A percentile compares a stretch with the other conserved stretches of the same genome.
phyloP scores from a whole-genome alignment of 768 basidiomycete genomes.

The Pluteus cervinus region DNA sequence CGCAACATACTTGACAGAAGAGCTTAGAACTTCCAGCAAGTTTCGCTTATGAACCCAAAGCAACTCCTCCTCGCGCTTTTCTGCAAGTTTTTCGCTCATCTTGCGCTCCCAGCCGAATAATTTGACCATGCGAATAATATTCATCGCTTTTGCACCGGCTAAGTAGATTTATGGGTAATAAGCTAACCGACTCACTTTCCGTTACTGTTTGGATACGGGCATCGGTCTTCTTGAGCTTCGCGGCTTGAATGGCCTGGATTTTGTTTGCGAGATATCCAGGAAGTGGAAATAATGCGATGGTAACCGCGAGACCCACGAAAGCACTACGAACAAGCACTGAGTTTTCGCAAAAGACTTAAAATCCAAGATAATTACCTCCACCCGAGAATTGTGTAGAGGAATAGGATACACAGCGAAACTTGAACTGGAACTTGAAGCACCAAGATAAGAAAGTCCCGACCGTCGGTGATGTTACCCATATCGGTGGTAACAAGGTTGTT shows the following conservation, averaged over 20 bases:
- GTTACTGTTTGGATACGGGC: slow-evolving; percentile 57
- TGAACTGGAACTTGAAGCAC: too few species aligned
- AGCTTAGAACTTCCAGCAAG: too few species aligned
- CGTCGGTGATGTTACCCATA: slow-evolving; percentile 30
- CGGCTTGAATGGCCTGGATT: slow-evolving; percentile 43
- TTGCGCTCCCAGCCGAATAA: slow-evolving; percentile 66
- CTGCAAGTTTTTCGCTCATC: slow-evolving; percentile 43
- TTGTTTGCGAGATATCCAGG: slow-evolving; percentile 51
- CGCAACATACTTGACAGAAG: too few species aligned
- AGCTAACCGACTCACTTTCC: slow-evolving; percentile 37
- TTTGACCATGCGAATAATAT: slow-evolving; percentile 67
- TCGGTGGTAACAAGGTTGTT: slow-evolving; percentile 77
- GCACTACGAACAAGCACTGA: slow-evolving; percentile 36
- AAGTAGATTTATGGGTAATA: slow-evolving; percentile 1
- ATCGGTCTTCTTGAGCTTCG: slow-evolving; percentile 49
- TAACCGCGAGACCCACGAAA: slow-evolving; percentile 52
- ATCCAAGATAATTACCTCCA: too few species aligned
- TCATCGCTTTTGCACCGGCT: too few species aligned
- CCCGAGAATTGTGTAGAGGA: too few species aligned
- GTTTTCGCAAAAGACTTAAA: too few species aligned
- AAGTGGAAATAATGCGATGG: slow-evolving; percentile 48
- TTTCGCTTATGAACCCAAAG: slow-evolving; percentile 47
- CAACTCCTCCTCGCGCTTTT: slow-evolving; percentile 62
- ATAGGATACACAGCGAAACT: too few species aligned
- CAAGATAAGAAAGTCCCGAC: slow-evolving; percentile 29